Evolutionary conservation across 176 grass and related monocot genomes (phyloP).

Genomic region (Juncus inflexus): DNA sequence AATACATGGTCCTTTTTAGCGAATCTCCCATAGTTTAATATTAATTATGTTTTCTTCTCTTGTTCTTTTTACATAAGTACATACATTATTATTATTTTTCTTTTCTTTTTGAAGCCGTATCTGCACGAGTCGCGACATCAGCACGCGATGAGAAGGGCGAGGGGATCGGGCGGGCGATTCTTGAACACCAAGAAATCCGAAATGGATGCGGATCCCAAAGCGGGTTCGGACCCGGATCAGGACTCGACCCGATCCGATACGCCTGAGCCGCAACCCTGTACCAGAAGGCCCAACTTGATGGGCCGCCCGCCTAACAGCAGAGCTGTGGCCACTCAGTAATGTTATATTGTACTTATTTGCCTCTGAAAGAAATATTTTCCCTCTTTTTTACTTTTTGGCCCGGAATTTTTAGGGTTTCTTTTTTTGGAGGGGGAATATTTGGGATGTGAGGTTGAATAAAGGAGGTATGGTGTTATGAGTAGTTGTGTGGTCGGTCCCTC

Average conservation of each 20-base stretch:
- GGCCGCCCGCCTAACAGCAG: conserved; percentile 20
- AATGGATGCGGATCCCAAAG: conserved; percentile 26
- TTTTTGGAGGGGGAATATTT: conserved; percentile 22
- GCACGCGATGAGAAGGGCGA: conserved; percentile 72
- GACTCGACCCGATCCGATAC: neutral
- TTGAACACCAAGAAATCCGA: conserved; percentile 70
- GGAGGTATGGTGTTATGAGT: conserved; percentile 25
- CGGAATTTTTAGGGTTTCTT: neutral
- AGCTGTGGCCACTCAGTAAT: conserved; percentile 25
- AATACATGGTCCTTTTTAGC: too few species aligned
- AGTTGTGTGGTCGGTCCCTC: conserved; percentile 41
- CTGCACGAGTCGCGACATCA: conserved; percentile 80
- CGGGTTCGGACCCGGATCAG: neutral
- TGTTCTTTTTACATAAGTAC: too few species aligned
- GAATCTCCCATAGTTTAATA: too few species aligned
- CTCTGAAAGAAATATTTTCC: conserved; percentile 7
- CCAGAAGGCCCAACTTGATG: conserved; percentile 5
- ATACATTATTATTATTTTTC: too few species aligned
- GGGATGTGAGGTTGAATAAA: conserved; percentile 6
- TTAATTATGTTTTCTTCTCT: too few species aligned
- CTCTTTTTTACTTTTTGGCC: neutral
- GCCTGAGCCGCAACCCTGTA: conserved; percentile 15
- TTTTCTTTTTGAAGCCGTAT: conserved; percentile 52
- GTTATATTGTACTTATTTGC: conserved; percentile 14
- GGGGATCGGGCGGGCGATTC: conserved; percentile 71